Conservation (phyloP, 2,329 filamentous ascomycete species). For the Aspergillus neoniger region DNA sequence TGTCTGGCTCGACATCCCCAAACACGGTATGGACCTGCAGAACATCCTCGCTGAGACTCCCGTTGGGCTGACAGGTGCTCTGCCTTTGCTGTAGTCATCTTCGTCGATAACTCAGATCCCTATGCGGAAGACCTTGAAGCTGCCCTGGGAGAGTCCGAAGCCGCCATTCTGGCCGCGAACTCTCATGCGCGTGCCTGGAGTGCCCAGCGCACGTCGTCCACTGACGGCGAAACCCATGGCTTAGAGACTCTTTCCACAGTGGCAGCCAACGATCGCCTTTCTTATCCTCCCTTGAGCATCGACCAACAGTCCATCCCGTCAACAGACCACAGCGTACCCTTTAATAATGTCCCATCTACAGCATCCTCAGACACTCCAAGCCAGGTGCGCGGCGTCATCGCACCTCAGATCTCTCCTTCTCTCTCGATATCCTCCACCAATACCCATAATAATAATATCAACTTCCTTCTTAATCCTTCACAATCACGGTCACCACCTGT, state of each 20-base stretch:
- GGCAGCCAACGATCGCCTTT: conserved; percentile 46
- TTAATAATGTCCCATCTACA: conserved; percentile 23
- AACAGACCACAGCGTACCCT: conserved; percentile 21
- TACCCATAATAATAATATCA: conserved; percentile 51
- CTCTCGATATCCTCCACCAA: conserved; percentile 44
- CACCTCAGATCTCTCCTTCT: conserved; percentile 45
- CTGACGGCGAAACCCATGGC: conserved; percentile 49
- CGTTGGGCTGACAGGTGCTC: conserved; percentile 3
- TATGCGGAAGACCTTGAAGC: conserved; percentile 55
- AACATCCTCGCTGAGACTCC: not conserved
- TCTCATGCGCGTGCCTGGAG: conserved; percentile 37
- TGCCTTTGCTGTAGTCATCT: conserved; percentile 51
- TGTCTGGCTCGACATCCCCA: conserved; percentile 65
- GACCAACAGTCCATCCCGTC: conserved; percentile 29
- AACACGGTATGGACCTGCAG: conserved; percentile 48
- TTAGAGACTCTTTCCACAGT: conserved; percentile 58
- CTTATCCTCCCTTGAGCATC: conserved; percentile 27
- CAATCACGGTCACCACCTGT: conserved; percentile 47
- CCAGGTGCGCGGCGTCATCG: conserved; percentile 35
- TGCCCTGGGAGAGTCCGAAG: conserved; percentile 35
- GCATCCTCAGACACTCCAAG: conserved; percentile 34
- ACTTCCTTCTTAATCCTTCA: conserved; percentile 58
- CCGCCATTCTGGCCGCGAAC: conserved; percentile 30
- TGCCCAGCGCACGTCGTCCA: conserved; percentile 27
- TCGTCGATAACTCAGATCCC: conserved; percentile 63